Evolutionary conservation across 768 basidiomycete species (phyloP).

Genomic region (Pleurotus tuber-regium): DNA sequence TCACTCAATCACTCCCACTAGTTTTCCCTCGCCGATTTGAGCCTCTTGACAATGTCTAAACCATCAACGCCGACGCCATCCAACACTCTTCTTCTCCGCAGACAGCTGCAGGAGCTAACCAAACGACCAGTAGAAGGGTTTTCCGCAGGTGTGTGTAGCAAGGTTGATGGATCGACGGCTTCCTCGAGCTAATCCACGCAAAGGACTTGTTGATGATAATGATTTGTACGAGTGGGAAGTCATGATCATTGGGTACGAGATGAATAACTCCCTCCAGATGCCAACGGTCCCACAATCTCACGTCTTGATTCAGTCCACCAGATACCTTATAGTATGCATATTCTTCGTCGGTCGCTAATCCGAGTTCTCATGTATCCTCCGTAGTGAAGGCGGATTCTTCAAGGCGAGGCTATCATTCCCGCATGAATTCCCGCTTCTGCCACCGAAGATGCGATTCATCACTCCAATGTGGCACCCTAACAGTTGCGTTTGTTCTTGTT

Average conservation of each 20-base stretch:
- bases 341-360: neutral
- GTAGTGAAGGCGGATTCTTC: constrained; percentile 93
- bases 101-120: constrained; percentile 81
- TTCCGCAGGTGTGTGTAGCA: constrained; percentile 68
- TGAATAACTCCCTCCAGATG: constrained; percentile 3
- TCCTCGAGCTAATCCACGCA: constrained; percentile 24
- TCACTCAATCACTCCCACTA: constrained; percentile 3
- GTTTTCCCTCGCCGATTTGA: neutral
- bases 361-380: constrained; percentile 14
- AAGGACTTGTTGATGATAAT: constrained; percentile 91
- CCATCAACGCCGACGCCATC: constrained; percentile 32
- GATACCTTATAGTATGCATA: constrained; percentile 87
- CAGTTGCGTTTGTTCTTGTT: constrained; percentile 51
- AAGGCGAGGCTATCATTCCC: constrained; percentile 91
- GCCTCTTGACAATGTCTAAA: constrained; percentile 39
- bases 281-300: constrained; percentile 15
- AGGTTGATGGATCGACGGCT: constrained; percentile 1
- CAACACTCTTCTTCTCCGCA: constrained; percentile 67
- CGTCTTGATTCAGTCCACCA: constrained; percentile 58
- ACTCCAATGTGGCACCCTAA: constrained; percentile 99
- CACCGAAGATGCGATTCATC: constrained; percentile 95
- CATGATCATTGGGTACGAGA: constrained; percentile 83
- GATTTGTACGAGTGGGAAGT: constrained; percentile 98
- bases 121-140: constrained; percentile 96
- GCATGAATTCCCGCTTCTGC: constrained; percentile 82